phyloP scores from a whole-genome alignment of 345 rosid species.

The Luvunga scandens region DNA sequence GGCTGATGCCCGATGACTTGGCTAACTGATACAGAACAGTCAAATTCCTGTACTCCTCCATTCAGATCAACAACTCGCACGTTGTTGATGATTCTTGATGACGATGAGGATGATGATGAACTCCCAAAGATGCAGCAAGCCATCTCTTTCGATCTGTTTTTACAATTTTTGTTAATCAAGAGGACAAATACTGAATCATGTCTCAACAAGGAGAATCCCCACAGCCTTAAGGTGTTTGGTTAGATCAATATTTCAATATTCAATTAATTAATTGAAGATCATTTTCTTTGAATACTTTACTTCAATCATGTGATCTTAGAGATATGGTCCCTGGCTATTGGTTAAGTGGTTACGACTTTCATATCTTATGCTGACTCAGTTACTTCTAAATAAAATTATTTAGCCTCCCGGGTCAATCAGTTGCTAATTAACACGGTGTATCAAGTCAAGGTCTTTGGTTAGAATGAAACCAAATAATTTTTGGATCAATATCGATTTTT shows the following conservation, averaged over 20 bases:
- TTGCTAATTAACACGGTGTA: too few relatives aligned
- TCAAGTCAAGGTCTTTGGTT: too few relatives aligned
- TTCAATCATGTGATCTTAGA: neutral
- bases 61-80: constrained; percentile 45
- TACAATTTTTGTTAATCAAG: too few relatives aligned
- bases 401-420: too few relatives aligned
- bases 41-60: constrained; percentile 40
- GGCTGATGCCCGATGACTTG: constrained; percentile 27
- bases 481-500: too few relatives aligned
- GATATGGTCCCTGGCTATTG: neutral
- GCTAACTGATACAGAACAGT: constrained; percentile 31
- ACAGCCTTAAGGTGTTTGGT: neutral
- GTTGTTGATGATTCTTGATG: neutral
- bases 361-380: neutral
- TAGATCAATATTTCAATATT: neutral
- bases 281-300: neutral
- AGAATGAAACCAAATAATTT: too few relatives aligned
- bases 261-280: neutral
- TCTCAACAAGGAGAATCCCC: neutral
- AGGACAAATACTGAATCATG: too few relatives aligned
- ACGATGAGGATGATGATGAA: constrained; percentile 11
- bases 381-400: too few relatives aligned
- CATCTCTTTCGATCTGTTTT: constrained; percentile 6
- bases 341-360: neutral
- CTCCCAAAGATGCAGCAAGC: constrained; percentile 28